phyloP scores from a whole-genome alignment of 805 yeast species.

The Yarrowia keelungensis region DNA sequence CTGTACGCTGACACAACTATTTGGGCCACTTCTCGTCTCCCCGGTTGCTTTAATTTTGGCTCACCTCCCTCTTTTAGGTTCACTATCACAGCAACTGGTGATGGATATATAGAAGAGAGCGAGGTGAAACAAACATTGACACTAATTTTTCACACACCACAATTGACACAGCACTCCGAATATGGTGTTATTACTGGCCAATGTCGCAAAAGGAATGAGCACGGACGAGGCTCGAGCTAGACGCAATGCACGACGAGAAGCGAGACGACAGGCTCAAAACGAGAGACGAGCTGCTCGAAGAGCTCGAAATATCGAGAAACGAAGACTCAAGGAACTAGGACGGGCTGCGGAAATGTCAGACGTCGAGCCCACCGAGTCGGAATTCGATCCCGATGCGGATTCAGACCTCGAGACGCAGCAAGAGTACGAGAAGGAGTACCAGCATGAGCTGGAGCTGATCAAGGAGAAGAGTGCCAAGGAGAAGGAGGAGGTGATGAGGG shows the following conservation, averaged over 20 bases:
- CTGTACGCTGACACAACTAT: background rate
- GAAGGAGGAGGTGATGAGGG: constrained; percentile 5
- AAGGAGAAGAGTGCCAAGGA: constrained; percentile 22
- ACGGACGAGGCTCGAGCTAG: constrained; percentile 2
- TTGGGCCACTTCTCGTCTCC: background rate
- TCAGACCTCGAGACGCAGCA: constrained; percentile 17
- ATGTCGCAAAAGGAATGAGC: constrained; percentile 8
- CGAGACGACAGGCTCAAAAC: background rate
- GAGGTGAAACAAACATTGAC: background rate
- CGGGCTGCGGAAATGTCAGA: constrained; percentile 12
- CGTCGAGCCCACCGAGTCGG: constrained; percentile 12
- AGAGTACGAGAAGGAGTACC: constrained; percentile 14
- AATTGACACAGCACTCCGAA: background rate
- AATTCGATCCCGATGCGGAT: constrained; percentile 21
- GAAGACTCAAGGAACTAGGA: constrained; percentile 27
- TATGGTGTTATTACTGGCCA: constrained; percentile 5
- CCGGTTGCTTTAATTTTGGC: constrained; percentile 8
- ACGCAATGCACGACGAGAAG: background rate
- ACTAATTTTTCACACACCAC: background rate
- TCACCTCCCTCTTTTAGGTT: constrained; percentile 19
- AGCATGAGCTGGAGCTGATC: constrained; percentile 9
- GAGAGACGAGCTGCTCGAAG: constrained; percentile 10
- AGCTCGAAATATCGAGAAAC: constrained; percentile 6
- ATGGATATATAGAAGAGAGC: background rate
- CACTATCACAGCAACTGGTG: constrained; percentile 10